Evolutionary conservation across 495 filamentous ascomycete genomes (phyloP).

Genomic region (Annulohypoxylon nitens): DNA sequence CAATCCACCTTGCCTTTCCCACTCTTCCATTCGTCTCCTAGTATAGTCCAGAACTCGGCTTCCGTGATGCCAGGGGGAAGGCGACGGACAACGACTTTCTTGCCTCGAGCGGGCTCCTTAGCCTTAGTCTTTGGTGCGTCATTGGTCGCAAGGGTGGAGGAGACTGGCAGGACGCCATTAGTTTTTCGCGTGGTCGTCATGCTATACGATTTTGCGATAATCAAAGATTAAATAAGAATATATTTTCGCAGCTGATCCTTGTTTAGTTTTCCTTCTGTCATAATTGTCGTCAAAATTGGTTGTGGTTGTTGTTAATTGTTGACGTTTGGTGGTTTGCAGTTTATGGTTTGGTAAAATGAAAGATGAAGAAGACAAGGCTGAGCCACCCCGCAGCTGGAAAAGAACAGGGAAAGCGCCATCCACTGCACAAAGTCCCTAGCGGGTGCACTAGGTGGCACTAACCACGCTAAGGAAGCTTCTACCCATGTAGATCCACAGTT

Average conservation of each 20-base stretch:
- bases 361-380: slow-evolving; percentile 22
- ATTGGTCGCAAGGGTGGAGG: slow-evolving; percentile 63
- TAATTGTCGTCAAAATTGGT: not conserved
- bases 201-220: not conserved
- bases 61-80: slow-evolving; percentile 89
- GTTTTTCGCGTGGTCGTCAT: slow-evolving; percentile 34
- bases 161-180: slow-evolving; percentile 67
- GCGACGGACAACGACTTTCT: slow-evolving; percentile 88
- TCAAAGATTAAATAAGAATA: not conserved
- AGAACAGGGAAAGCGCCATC: slow-evolving; percentile 4
- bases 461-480: not conserved
- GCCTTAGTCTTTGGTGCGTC: slow-evolving; percentile 66
- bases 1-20: slow-evolving; percentile 87
- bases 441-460: not conserved
- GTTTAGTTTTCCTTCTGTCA: not conserved
- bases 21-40: slow-evolving; percentile 87
- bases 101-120: slow-evolving; percentile 72
- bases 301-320: not conserved
- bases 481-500: not conserved
- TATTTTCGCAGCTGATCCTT: not conserved
- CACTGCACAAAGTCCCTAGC: not conserved
- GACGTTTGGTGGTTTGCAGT: not conserved
- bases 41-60: slow-evolving; percentile 75
- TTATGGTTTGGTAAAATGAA: not conserved
- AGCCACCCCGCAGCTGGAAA: slow-evolving; percentile 19